Evolutionary conservation across 768 basidiomycete genomes (phyloP).

Genomic region (Phylloporus sp.): DNA sequence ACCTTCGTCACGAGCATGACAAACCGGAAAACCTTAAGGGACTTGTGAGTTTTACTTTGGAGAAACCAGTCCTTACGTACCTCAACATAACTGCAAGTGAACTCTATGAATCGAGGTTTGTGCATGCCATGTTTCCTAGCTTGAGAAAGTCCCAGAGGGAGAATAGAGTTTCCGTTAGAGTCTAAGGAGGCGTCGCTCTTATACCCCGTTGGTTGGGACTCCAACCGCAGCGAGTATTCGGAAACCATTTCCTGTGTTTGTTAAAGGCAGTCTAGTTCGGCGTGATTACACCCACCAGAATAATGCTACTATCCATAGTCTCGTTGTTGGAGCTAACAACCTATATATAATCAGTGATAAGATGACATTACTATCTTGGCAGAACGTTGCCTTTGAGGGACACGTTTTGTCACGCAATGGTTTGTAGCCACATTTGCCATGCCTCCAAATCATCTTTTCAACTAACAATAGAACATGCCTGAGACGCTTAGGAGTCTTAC

Average conservation of each 20-base stretch:
- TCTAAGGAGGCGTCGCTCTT: slow-evolving; percentile 46
- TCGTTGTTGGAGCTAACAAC: slow-evolving; percentile 35
- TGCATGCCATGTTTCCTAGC: slow-evolving; percentile 38
- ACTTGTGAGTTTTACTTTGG: not conserved
- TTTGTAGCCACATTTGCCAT: slow-evolving; percentile 66
- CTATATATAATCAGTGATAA: slow-evolving; percentile 24
- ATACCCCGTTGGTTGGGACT: slow-evolving; percentile 44
- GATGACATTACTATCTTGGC: not conserved
- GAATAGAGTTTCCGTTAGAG: slow-evolving; percentile 44
- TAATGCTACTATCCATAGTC: slow-evolving; percentile 54
- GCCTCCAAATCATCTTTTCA: slow-evolving; percentile 60
- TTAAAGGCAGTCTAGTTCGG: slow-evolving; percentile 1
- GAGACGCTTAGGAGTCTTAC: slow-evolving; percentile 73
- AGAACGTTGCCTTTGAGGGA: slow-evolving; percentile 62
- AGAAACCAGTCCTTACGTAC: slow-evolving; percentile 33
- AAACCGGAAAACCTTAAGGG: slow-evolving; percentile 63
- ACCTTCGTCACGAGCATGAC: slow-evolving; percentile 54
- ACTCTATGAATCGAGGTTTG: slow-evolving; percentile 80
- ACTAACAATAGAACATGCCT: slow-evolving; percentile 49
- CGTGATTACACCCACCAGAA: slow-evolving; percentile 44
- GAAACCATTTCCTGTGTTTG: slow-evolving; percentile 65
- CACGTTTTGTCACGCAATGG: slow-evolving; percentile 61
- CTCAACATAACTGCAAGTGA: slow-evolving; percentile 59
- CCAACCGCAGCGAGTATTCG: slow-evolving; percentile 52
- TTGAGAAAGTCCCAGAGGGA: slow-evolving; percentile 43